Conservation (phyloP, 2,329 filamentous ascomycete species). For the Apiospora rasikravindrae region DNA sequence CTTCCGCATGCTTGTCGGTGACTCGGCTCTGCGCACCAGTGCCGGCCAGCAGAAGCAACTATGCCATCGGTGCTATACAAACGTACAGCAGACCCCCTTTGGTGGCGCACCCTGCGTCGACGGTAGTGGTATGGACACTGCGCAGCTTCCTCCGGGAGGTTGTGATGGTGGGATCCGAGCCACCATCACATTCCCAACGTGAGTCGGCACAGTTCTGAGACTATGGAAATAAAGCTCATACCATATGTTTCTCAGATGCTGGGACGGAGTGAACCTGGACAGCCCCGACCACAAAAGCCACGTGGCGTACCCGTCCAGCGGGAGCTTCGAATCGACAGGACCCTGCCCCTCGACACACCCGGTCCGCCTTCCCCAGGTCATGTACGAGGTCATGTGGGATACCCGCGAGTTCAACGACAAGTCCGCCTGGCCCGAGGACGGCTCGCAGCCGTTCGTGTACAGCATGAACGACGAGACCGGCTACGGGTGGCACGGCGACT, state of each 20-base stretch:
- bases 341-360: constrained; percentile 52
- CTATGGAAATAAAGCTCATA: too few relatives aligned
- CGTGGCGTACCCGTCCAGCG: constrained; percentile 48
- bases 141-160: constrained; percentile 34
- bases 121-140: constrained; percentile 37
- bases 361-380: constrained; percentile 43
- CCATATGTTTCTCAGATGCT: constrained; percentile 28
- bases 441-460: constrained; percentile 39
- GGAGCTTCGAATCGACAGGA: constrained; percentile 46
- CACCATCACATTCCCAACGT: constrained; percentile 13
- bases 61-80: constrained; percentile 38
- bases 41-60: constrained; percentile 35
- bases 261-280: constrained; percentile 29
- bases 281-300: constrained; percentile 29
- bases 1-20: constrained; percentile 40
- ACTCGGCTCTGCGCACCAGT: constrained; percentile 30
- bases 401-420: constrained; percentile 40
- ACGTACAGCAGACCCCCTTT: constrained; percentile 38
- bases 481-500: constrained; percentile 24
- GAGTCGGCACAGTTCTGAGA: too few relatives aligned
- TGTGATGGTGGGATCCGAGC: neutral
- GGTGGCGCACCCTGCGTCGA: constrained; percentile 33
- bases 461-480: constrained; percentile 42
- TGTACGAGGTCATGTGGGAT: constrained; percentile 50
- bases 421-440: constrained; percentile 41